phyloP scores from a whole-genome alignment of 2,329 filamentous ascomycete genomes.

The Cercospora sesami region DNA sequence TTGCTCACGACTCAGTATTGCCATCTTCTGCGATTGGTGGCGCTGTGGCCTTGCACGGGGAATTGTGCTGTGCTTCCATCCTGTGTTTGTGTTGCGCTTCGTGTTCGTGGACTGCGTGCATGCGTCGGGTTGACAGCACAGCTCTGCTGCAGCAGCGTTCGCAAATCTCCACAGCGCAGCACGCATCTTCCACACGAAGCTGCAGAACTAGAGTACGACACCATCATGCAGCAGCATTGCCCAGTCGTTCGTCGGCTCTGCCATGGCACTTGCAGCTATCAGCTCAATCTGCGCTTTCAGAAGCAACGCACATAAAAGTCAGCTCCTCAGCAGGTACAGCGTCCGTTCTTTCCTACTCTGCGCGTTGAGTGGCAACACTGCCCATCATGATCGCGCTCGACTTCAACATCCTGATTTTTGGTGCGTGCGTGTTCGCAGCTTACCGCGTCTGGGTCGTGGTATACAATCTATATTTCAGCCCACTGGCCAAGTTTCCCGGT shows the following conservation, averaged over 20 bases:
- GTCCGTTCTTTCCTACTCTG: neutral
- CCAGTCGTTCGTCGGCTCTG: neutral
- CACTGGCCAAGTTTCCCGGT: conserved; percentile 41
- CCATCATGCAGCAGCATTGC: neutral
- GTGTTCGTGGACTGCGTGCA: neutral
- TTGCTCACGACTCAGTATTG: neutral
- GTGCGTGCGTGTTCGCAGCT: conserved; percentile 3
- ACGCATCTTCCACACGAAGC: neutral
- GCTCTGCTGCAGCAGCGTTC: neutral
- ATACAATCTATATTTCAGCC: conserved; percentile 38
- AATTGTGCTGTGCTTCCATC: neutral
- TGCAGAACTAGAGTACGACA: neutral
- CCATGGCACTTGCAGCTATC: neutral
- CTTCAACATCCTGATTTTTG: neutral
- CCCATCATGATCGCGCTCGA: neutral
- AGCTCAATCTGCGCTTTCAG: neutral
- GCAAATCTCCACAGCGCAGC: neutral
- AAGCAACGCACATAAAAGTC: neutral
- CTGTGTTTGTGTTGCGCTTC: neutral
- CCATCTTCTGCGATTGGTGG: neutral
- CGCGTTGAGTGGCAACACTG: neutral
- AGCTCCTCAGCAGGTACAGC: neutral
- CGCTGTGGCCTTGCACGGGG: neutral
- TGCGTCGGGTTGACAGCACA: neutral
- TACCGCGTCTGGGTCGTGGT: conserved; percentile 10